phyloP scores from a whole-genome alignment of 2,329 filamentous ascomycete species.

The Pseudogymnoascus verrucosus region DNA sequence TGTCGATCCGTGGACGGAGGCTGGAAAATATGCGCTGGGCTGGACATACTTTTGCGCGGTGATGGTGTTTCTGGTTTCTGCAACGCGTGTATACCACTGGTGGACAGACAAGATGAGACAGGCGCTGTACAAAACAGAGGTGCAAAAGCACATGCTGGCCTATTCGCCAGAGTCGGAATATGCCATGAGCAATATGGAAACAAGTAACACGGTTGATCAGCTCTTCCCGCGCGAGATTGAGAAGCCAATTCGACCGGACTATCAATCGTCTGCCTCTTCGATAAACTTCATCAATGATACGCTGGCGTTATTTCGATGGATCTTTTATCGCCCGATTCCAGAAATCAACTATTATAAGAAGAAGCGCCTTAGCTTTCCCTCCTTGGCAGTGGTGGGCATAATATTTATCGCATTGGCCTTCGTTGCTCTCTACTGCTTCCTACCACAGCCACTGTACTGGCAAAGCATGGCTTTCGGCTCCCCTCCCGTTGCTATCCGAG shows the following conservation, averaged over 20 bases:
- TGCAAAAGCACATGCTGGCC: constrained; percentile 55
- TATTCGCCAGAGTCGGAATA: constrained; percentile 53
- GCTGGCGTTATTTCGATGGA: constrained; percentile 75
- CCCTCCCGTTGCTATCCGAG: constrained; percentile 75
- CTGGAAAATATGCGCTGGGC: constrained; percentile 77
- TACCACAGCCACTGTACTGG: constrained; percentile 86
- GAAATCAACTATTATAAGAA: constrained; percentile 60
- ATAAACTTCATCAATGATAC: constrained; percentile 67
- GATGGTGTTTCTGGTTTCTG: constrained; percentile 57
- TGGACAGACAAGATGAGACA: constrained; percentile 92
- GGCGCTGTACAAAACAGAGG: constrained; percentile 77
- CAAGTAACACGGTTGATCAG: constrained; percentile 47
- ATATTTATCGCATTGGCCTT: constrained; percentile 62
- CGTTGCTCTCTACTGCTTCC: constrained; percentile 71
- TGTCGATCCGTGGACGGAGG: constrained; percentile 70
- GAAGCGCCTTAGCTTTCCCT: constrained; percentile 67
- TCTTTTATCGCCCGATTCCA: constrained; percentile 82
- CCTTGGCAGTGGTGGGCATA: constrained; percentile 62
- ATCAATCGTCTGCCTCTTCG: constrained; percentile 65
- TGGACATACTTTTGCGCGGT: constrained; percentile 84
- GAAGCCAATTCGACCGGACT: constrained; percentile 48
- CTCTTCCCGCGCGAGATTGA: constrained; percentile 64
- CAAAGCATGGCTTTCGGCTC: constrained; percentile 79
- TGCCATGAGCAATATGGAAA: constrained; percentile 51
- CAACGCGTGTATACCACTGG: constrained; percentile 73